Evolutionary conservation across 2,329 filamentous ascomycete species (phyloP).

Genomic region (Colletotrichum truncatum): DNA sequence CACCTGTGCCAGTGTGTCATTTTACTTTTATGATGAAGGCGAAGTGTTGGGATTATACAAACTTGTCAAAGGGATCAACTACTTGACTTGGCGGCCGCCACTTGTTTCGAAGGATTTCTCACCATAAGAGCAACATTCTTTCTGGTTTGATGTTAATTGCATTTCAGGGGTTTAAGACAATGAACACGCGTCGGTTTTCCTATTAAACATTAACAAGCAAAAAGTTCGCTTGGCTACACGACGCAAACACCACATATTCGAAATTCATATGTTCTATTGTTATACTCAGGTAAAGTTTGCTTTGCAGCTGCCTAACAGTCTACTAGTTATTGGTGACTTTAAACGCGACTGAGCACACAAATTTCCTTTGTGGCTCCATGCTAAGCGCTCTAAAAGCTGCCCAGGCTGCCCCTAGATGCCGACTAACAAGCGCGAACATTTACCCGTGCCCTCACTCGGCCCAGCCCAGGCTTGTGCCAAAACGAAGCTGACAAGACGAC

Average conservation of each 20-base stretch:
- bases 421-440: not conserved
- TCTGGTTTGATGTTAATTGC: not conserved
- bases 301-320: too few relatives aligned
- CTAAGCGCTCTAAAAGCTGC: too few relatives aligned
- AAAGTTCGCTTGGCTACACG: too few relatives aligned
- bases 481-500: conserved; percentile 3
- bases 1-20: not conserved
- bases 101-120: not conserved
- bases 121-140: not conserved
- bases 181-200: not conserved
- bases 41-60: too few relatives aligned
- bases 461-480: not conserved
- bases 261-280: too few relatives aligned
- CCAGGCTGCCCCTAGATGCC: conserved; percentile 7
- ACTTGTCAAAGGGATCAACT: not conserved
- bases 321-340: too few relatives aligned
- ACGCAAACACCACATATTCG: not conserved
- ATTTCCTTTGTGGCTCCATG: too few relatives aligned
- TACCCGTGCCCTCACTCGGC: not conserved
- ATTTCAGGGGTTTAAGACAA: not conserved
- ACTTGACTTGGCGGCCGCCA: not conserved
- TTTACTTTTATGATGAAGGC: not conserved
- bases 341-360: too few relatives aligned
- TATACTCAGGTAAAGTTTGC: too few relatives aligned
- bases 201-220: too few relatives aligned